Percentiles rank a stretch among this genome's conserved stretches.
Evolutionary conservation across 371 early-diverging fungal genomes (phyloP).

Genomic region (Syncephalis fuscata): DNA sequence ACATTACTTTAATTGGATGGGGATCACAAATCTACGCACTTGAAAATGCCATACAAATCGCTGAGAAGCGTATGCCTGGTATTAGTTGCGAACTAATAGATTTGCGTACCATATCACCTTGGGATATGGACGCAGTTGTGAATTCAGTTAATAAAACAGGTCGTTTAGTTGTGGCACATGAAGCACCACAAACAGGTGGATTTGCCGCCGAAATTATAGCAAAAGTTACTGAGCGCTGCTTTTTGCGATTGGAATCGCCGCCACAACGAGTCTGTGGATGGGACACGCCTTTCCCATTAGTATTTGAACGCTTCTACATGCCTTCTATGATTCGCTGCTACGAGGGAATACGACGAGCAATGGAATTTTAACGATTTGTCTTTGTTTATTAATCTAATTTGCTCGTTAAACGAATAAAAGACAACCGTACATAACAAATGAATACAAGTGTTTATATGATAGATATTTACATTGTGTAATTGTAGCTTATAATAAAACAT

Average conservation of each 20-base stretch:
- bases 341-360: slow-evolving; percentile 70
- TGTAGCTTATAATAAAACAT: too few species aligned
- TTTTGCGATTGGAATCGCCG: slow-evolving; percentile 67
- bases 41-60: slow-evolving; percentile 78
- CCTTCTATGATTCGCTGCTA: slow-evolving; percentile 73
- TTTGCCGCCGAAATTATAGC: slow-evolving; percentile 93
- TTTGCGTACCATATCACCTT: slow-evolving; percentile 79
- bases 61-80: slow-evolving; percentile 78
- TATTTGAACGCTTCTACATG: slow-evolving; percentile 88
- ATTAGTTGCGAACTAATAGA: slow-evolving; percentile 90
- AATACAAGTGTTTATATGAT: too few species aligned
- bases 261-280: slow-evolving; percentile 78
- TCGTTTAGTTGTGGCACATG: slow-evolving; percentile 83
- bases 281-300: slow-evolving; percentile 93
- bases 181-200: slow-evolving; percentile 86
- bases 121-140: slow-evolving; percentile 85
- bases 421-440: too few species aligned
- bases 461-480: too few species aligned
- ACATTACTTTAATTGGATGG: slow-evolving; percentile 87
- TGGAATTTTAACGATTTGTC: slow-evolving; percentile 36
- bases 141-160: slow-evolving; percentile 94
- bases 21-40: slow-evolving; percentile 88
- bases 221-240: slow-evolving; percentile 76
- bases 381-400: too few species aligned
- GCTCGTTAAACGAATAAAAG: too few species aligned